These are phyloP conservation scores for Fusarium fujikuroi DNA, from an alignment of 2,329 filamentous ascomycete genomes.

Conservation along the genomic window DNA sequence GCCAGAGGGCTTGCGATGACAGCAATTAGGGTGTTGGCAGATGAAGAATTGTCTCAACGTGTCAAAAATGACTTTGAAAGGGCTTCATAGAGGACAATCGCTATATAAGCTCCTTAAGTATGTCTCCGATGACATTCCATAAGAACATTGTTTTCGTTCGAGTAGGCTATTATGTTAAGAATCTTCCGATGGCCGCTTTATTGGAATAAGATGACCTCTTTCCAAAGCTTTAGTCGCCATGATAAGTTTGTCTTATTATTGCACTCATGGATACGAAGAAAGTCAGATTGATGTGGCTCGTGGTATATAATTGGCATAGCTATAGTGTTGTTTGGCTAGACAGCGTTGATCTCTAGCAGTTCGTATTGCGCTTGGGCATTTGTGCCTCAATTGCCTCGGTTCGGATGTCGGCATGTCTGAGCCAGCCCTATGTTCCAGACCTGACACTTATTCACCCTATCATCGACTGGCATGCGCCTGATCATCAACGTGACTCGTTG, in stretches of 20 bases:
- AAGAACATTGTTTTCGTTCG: no score
- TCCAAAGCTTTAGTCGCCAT: fast-evolving
- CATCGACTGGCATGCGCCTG: not conserved
- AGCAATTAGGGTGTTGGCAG: not conserved
- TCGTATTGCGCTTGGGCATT: not conserved
- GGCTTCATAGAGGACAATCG: fast-evolving
- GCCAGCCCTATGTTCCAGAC: not conserved
- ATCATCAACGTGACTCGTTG: not conserved
- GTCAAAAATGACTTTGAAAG: not conserved
- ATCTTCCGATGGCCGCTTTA: no score
- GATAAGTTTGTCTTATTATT: no score
- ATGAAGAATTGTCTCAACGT: not conserved
- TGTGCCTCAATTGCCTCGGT: no score
- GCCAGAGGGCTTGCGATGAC: not conserved
- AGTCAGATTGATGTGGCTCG: no score
- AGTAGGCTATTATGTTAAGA: no score
- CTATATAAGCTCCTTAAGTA: fast-evolving
- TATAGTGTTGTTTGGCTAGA: fast-evolving
- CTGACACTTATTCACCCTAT: not conserved
- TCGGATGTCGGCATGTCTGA: not conserved
- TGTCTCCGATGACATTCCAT: fast-evolving
- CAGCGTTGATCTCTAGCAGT: not conserved
- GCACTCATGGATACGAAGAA: no score
- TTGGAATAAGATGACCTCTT: not conserved
- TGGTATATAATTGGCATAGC: not conserved